These are phyloP conservation scores for Alopecurus myosuroides DNA, from an alignment of 176 grass and related monocot genomes.

Conservation along the genomic window DNA sequence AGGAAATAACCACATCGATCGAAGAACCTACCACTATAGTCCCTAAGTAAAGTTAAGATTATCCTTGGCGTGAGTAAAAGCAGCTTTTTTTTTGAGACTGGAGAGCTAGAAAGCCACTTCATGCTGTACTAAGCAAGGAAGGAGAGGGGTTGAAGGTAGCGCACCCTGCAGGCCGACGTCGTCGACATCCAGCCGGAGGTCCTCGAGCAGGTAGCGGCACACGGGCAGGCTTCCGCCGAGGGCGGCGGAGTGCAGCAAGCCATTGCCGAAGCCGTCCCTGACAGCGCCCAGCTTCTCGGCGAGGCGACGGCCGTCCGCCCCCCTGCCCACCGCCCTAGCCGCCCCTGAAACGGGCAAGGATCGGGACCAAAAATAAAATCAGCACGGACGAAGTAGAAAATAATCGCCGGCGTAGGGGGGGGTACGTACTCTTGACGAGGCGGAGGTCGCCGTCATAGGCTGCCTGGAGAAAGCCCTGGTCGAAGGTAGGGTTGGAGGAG, in stretches of 20 bases:
- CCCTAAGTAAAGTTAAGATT: too few species aligned
- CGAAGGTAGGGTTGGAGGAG: neutral
- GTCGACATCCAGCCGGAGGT: neutral
- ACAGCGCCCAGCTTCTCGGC: neutral
- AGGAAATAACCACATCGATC: too few species aligned
- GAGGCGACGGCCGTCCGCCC: neutral
- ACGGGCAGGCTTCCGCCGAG: neutral
- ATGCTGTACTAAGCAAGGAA: too few species aligned
- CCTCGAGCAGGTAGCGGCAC: neutral
- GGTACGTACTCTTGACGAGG: neutral
- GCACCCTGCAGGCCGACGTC: too few species aligned
- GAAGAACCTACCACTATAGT: too few species aligned
- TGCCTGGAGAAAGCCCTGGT: neutral
- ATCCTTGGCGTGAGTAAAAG: neutral
- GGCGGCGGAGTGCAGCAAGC: neutral
- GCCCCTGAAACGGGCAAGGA: neutral
- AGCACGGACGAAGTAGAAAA: neutral
- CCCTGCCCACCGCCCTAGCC: neutral
- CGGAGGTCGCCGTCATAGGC: neutral
- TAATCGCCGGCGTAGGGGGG: too few species aligned
- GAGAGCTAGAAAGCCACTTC: too few species aligned
- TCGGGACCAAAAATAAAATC: neutral
- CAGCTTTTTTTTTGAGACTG: neutral
- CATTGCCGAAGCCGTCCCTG: neutral
- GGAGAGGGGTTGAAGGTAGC: neutral